Conservation (phyloP, 2,329 filamentous ascomycete species). For the Cladophialophora chaetospira region DNA sequence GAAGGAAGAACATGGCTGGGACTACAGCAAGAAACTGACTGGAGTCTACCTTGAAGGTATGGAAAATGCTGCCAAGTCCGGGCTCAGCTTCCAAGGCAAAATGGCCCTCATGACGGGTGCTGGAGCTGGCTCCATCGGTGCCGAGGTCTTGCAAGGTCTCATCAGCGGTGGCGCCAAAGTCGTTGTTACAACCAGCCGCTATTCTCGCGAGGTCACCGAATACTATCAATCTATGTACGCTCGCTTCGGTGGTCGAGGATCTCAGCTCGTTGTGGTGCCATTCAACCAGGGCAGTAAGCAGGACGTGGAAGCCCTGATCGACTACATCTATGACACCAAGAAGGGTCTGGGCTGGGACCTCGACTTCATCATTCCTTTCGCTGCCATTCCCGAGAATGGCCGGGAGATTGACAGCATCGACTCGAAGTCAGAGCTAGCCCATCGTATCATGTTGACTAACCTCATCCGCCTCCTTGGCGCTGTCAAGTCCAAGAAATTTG, state of each 20-base stretch:
- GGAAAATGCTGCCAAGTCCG: conserved; percentile 81
- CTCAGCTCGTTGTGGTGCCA: conserved; percentile 94
- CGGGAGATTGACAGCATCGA: conserved; percentile 96
- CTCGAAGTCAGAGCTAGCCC: conserved; percentile 95
- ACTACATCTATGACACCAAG: conserved; percentile 97
- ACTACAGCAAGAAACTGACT: conserved; percentile 99
- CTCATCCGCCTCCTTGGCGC: conserved; percentile 84
- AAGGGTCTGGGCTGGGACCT: conserved; percentile 97
- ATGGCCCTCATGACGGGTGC: conserved; percentile 98
- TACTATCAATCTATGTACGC: conserved; percentile 99
- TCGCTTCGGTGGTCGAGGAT: conserved; percentile 87
- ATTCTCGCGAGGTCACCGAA: conserved; percentile 95
- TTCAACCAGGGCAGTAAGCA: conserved; percentile 99
- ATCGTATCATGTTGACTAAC: conserved; percentile 99
- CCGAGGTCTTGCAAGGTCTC: conserved; percentile 91
- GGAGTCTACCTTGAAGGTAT: conserved; percentile 88
- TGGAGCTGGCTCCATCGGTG: conserved; percentile 95
- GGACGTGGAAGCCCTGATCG: conserved; percentile 87
- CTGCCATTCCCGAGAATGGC: conserved; percentile 95
- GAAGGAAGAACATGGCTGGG: conserved; percentile 91
- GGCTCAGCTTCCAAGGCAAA: conserved; percentile 91
- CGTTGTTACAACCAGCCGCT: conserved; percentile 92
- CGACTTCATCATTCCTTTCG: conserved; percentile 93
- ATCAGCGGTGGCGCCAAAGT: conserved; percentile 97
- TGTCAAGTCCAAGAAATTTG: conserved; percentile 87